phyloP scores from a whole-genome alignment of 352 stramenopile genomes.

The Plasmopara viticola region DNA sequence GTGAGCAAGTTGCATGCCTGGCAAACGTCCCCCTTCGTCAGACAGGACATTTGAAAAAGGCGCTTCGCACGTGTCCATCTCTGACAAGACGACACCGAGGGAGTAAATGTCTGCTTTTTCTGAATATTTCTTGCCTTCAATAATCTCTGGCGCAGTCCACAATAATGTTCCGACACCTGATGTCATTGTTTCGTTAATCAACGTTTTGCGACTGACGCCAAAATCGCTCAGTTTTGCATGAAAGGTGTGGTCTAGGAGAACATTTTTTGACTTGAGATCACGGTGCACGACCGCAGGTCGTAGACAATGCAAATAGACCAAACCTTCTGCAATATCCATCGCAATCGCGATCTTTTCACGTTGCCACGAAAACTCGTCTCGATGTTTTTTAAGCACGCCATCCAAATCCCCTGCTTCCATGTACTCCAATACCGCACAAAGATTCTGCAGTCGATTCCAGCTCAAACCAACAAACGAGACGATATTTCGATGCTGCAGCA shows the following conservation, averaged over 20 bases:
- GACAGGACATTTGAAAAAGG: constrained; percentile 52
- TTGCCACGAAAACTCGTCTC: constrained; percentile 51
- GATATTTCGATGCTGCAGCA: constrained; percentile 69
- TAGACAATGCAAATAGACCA: constrained; percentile 81
- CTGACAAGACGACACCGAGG: constrained; percentile 75
- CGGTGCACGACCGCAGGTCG: constrained; percentile 73
- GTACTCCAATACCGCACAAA: constrained; percentile 77
- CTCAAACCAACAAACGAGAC: constrained; percentile 68
- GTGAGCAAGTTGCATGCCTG: constrained; percentile 67
- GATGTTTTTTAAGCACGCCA: constrained; percentile 46
- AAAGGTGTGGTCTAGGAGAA: constrained; percentile 61
- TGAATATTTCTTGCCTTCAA: constrained; percentile 79
- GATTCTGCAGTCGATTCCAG: constrained; percentile 56
- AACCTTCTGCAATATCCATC: constrained; percentile 73
- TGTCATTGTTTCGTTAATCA: constrained; percentile 69
- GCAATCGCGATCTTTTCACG: constrained; percentile 75
- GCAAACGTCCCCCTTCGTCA: constrained; percentile 41
- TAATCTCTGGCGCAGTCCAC: constrained; percentile 87
- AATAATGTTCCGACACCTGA: constrained; percentile 72
- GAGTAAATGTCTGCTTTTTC: constrained; percentile 87
- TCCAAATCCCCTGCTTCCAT: constrained; percentile 70
- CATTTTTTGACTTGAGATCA: constrained; percentile 85
- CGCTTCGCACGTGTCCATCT: constrained; percentile 62
- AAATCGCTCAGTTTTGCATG: constrained; percentile 86
- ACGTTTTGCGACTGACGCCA: constrained; percentile 69